Conservation (phyloP, 164 flowering plant species). For the Stephania japonica region DNA sequence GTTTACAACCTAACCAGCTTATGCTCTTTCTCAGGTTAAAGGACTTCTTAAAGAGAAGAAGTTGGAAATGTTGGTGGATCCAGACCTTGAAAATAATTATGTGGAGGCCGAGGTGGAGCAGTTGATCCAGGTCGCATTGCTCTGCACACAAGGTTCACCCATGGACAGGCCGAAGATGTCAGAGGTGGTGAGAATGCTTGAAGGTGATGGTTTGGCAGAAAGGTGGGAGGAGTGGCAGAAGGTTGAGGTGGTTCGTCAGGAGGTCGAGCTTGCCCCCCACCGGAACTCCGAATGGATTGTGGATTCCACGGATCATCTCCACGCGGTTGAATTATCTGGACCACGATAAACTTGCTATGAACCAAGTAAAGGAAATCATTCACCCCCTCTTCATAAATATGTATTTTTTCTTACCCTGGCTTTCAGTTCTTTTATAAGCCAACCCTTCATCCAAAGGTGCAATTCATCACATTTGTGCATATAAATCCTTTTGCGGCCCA, state of each 20-base stretch:
- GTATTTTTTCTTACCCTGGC: background rate
- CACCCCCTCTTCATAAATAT: conserved; percentile 13
- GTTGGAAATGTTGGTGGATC: conserved; percentile 78
- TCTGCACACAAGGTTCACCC: conserved; percentile 87
- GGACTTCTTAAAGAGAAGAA: conserved; percentile 87
- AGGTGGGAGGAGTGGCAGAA: conserved; percentile 98
- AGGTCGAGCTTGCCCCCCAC: conserved; percentile 52
- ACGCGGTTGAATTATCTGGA: conserved; percentile 79
- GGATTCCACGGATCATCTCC: conserved; percentile 76
- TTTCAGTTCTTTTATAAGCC: conserved; percentile 14
- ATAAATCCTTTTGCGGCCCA: conserved; percentile 34
- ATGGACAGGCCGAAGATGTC: conserved; percentile 94
- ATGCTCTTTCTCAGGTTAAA: conserved; percentile 56
- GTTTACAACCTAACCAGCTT: background rate
- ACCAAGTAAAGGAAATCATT: conserved; percentile 20
- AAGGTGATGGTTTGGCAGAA: conserved; percentile 94
- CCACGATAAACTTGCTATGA: conserved; percentile 52
- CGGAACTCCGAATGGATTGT: conserved; percentile 69
- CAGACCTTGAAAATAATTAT: conserved; percentile 69
- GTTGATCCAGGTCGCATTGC: conserved; percentile 81
- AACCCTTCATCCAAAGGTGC: conserved; percentile 29
- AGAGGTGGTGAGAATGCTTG: conserved; percentile 94
- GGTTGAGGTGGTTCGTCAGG: conserved; percentile 78
- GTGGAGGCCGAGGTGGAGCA: conserved; percentile 85
- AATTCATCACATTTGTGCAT: conserved; percentile 47